Base-by-base conservation (phyloP, 371 early-diverging fungal genomes). In the Vairimorpha ceranae region DNA sequence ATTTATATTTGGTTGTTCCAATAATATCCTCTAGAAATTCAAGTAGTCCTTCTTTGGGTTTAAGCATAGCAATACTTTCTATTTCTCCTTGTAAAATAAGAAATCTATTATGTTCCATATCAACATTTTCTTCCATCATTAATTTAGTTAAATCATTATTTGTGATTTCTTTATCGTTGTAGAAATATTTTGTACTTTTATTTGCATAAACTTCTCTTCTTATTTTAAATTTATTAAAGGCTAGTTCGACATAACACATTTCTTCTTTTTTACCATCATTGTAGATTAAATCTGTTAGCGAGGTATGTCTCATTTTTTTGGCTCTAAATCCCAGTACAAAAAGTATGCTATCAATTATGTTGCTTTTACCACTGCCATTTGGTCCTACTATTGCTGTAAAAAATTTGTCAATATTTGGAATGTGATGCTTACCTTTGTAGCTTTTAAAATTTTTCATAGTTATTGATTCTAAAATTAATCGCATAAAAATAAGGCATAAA, bases 1-100 rank as follows among this genome's bases (percentile, higher is more conserved):
- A 87, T 82, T 93, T 92, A 81, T 91, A 95, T 54, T 86, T 82
- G 1, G 89, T 86, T 2, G 97, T 97, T 7, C 98, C 99, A 63
- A 99, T 96, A 60, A 97, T 96, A 83, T 99, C 98, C 81, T 99
- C 99, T 41, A 99, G 85, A 81, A 97, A 99, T 82, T 97, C 98
- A 7, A 99, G 86, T 59, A 99, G 83, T 0, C 98, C 99, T 65
- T 92, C 94, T 64, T 95, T 94, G 0, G 98, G 90, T 80, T 96
- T 97, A 96, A 99, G 95, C 79, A 91, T 88, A 1, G 97, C 88
- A 75, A 99, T 99, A 1, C 90, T 92, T 83, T 99, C 99, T 48
- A 99, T 98, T 80, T 99, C 99, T 61, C 99, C 99, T 87, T 90
- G 99, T 56, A 97, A 83, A 75, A 99, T 97, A 77, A 98, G 83